phyloP scores from a whole-genome alignment of 129 eudicot species.

The Flaveria bidentis region DNA sequence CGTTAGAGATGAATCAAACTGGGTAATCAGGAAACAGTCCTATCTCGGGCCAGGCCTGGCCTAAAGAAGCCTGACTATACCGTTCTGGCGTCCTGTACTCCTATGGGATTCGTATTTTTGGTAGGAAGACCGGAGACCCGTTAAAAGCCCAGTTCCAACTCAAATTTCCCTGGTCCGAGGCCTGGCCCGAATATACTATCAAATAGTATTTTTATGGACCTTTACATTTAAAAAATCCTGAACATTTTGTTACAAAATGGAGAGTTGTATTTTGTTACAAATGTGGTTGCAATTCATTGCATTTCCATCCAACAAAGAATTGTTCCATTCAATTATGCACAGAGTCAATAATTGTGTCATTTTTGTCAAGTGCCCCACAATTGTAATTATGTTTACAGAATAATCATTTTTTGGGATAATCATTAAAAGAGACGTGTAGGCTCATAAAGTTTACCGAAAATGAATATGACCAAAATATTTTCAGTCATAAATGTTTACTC shows the following conservation, averaged over 20 bases:
- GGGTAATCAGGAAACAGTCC: neutral
- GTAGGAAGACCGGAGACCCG: neutral
- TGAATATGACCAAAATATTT: neutral
- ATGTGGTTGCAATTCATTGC: neutral
- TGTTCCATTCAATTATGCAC: neutral
- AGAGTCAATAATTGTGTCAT: neutral
- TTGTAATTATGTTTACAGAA: neutral
- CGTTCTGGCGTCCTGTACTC: no score
- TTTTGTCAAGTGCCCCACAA: neutral
- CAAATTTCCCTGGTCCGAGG: neutral
- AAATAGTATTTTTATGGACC: neutral
- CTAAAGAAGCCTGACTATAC: neutral
- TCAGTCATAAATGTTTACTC: neutral
- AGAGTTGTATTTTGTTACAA: no score
- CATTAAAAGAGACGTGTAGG: no score
- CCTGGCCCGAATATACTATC: neutral
- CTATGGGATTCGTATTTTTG: neutral
- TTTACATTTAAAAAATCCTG: neutral
- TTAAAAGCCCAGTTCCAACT: neutral
- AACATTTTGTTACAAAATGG: neutral
- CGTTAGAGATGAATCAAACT: neutral
- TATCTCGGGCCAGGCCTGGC: neutral
- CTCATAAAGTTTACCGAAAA: neutral
- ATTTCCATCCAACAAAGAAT: neutral
- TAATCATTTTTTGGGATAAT: no score